Conservation (phyloP, 2,329 filamentous ascomycete genomes). For the Grosmannia serpens region DNA sequence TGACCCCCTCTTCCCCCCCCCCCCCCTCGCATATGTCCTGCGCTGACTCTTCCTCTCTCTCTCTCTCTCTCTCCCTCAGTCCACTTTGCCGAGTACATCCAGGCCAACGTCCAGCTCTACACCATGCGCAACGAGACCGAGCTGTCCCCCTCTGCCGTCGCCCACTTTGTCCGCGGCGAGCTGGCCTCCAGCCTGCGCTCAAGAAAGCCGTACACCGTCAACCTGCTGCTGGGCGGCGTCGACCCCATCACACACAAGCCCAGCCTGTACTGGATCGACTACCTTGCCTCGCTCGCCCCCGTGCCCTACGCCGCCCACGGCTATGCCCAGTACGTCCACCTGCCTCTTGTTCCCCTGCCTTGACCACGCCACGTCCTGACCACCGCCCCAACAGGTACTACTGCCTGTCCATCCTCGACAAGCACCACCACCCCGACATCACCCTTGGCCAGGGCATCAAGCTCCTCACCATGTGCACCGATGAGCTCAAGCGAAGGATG, state of each 20-base stretch:
- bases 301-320: conserved; percentile 95
- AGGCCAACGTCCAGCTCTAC: conserved; percentile 96
- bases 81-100: conserved; percentile 98
- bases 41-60: neutral
- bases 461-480: conserved; percentile 86
- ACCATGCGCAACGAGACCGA: conserved; percentile 96
- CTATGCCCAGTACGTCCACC: conserved; percentile 67
- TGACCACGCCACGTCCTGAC: no score
- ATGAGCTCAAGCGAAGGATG: conserved; percentile 92
- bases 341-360: conserved; percentile 18
- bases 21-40: neutral
- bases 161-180: conserved; percentile 88
- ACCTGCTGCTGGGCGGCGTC: conserved; percentile 86
- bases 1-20: neutral
- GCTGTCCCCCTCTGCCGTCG: conserved; percentile 77
- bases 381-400: conserved; percentile 59
- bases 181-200: conserved; percentile 84
- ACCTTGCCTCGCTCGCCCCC: conserved; percentile 77
- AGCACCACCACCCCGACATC: conserved; percentile 96
- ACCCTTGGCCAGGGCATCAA: conserved; percentile 80
- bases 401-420: conserved; percentile 93
- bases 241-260: conserved; percentile 88
- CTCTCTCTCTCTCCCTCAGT: conserved; percentile 40
- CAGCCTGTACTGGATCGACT: conserved; percentile 93
- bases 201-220: conserved; percentile 91